Evolutionary conservation across 805 yeast genomes (phyloP).

Genomic region (Huiozyma sinensis): DNA sequence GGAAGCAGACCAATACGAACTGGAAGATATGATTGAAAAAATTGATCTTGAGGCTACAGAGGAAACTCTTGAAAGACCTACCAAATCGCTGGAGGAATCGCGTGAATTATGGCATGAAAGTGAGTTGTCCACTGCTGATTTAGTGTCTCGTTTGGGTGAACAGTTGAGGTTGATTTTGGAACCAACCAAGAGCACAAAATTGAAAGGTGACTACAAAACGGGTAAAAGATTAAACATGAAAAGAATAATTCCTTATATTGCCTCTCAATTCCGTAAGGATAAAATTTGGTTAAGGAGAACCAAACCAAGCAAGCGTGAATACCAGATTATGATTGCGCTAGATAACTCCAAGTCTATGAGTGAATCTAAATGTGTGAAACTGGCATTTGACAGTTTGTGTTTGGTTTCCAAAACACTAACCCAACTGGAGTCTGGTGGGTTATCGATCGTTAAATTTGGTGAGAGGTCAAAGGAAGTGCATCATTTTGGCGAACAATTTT

Average conservation of each 20-base stretch:
- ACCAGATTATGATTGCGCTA: slow-evolving; percentile 93
- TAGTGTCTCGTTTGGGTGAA: slow-evolving; percentile 81
- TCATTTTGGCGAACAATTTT: slow-evolving; percentile 79
- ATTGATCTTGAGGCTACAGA: slow-evolving; percentile 27
- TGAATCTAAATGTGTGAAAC: slow-evolving; percentile 77
- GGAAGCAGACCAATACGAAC: slow-evolving; percentile 19
- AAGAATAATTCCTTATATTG: slow-evolving; percentile 93
- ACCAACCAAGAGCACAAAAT: slow-evolving; percentile 92
- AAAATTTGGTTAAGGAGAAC: slow-evolving; percentile 97
- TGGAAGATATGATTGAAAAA: slow-evolving; percentile 26
- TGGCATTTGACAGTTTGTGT: slow-evolving; percentile 92
- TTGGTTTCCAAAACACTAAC: slow-evolving; percentile 88
- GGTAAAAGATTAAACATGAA: slow-evolving; percentile 97
- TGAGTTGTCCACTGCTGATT: slow-evolving; percentile 76
- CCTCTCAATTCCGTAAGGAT: slow-evolving; percentile 93
- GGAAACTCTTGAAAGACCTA: slow-evolving; percentile 28
- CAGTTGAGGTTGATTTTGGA: slow-evolving; percentile 86
- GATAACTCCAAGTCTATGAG: slow-evolving; percentile 98
- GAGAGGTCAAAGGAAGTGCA: slow-evolving; percentile 75
- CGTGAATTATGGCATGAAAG: slow-evolving; percentile 72
- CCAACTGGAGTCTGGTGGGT: slow-evolving; percentile 87
- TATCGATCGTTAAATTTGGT: slow-evolving; percentile 86
- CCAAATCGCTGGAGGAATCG: slow-evolving; percentile 52
- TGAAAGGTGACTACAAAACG: slow-evolving; percentile 91
- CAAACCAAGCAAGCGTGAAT: slow-evolving; percentile 93